These are phyloP conservation scores for Calonectria fujianensis DNA, from an alignment of 2,329 filamentous ascomycete species.

Conservation along the genomic window DNA sequence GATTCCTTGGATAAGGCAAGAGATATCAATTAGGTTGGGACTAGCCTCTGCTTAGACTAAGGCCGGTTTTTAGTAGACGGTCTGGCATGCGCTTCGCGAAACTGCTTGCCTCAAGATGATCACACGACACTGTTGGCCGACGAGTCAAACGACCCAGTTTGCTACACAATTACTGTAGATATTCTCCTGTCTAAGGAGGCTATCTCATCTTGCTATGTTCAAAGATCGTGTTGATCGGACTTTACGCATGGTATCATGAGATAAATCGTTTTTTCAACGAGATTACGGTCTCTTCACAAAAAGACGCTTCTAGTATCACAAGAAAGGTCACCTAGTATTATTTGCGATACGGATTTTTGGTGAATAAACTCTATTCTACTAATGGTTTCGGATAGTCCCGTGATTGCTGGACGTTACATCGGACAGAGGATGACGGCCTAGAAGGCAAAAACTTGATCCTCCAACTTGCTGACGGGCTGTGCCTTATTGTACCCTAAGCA, in stretches of 20 bases:
- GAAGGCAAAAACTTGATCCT: constrained; percentile 98
- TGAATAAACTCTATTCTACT: not conserved
- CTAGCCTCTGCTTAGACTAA: not conserved
- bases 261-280: not conserved
- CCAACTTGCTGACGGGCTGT: constrained; percentile 93
- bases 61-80: not conserved
- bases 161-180: too few relatives aligned
- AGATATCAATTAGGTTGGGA: not conserved
- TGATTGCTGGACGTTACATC: not conserved
- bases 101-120: not conserved
- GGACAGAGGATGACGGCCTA: constrained; percentile 48
- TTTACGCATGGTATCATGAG: not conserved
- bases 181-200: too few relatives aligned
- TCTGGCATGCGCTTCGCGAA: not conserved
- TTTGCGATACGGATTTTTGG: not conserved
- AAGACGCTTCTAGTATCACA: not conserved
- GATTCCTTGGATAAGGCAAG: not conserved
- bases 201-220: too few relatives aligned
- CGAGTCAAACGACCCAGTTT: too few relatives aligned
- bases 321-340: not conserved
- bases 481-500: constrained; percentile 92
- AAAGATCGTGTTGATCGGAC: not conserved
- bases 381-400: not conserved
- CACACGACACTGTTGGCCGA: too few relatives aligned
- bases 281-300: not conserved